Evolutionary conservation across 2,329 filamentous ascomycete species (phyloP), one percentile per base, ranked within the genome.

Genomic region (Fusarium sp.): DNA sequence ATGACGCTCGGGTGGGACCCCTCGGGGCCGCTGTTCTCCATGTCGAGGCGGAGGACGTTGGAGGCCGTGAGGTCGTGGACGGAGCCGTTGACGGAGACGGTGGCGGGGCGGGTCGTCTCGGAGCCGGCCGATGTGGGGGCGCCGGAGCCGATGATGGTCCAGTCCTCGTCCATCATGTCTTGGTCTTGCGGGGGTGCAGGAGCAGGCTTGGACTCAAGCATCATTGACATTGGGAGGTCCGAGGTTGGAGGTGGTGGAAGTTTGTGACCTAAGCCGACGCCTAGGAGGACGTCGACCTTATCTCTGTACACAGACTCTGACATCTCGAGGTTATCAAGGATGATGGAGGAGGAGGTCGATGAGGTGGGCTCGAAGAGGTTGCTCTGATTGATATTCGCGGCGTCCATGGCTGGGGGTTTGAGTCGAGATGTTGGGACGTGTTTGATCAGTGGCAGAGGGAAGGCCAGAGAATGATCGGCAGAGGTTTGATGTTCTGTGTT

Each of bases 101-200:
- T 56, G 57, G 72, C 66, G 69, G 72, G 72, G 57, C 72, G 64
- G 36, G 69, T 73, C 40, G 47, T 52, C 18, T 74, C 71, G 31
- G 71, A 69, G 47, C 47, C 47, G 47, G 47, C 47, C 47, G 47
- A 31, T 31, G 47, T 20, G 27, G 47, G 31, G 27, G 47, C 11
- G 27, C 47, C 47, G 47, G 20, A 14, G 20, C 42, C 27, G 18
- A 74, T 14, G 36, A 59, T 66, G n/a, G 71, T 73, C 71, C 72
- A 73, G 47, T n/a, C 42, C 13, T 33, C 56, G 35, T 58, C 73
- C 52, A 58, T 58, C 33, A 70, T 63, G 18, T 63, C 69, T 29
- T 68, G 65, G n/a, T 68, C 62, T 33, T 74, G 47, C 11, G 33
- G 38, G 18, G 52, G 59, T 40, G 42, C 52, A 33, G 73, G 27